A percentile compares a stretch with the other conserved stretches of the same genome.
phyloP scores from a whole-genome alignment of 163 green algal species.

The Coccomyxa subellipsoidea region DNA sequence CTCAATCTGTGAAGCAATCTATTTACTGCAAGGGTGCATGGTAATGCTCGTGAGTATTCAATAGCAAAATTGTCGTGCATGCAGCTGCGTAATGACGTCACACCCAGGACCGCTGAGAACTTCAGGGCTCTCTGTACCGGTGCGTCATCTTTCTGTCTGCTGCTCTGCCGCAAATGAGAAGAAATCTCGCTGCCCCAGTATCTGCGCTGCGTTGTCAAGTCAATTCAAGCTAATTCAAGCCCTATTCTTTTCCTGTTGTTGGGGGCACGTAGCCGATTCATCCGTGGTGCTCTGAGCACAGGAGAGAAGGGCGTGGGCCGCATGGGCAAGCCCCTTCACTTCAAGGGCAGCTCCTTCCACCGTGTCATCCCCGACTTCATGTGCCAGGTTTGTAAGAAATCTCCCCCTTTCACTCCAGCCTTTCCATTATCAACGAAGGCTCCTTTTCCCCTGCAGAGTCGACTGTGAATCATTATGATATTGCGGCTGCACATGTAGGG shows the following conservation, averaged over 20 bases:
- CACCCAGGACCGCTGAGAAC: slow-evolving; percentile 92
- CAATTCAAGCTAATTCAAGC: no score
- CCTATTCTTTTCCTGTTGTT: no score
- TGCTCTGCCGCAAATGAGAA: no score
- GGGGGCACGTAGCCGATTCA: no score
- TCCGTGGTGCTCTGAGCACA: no score
- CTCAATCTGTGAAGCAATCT: no score
- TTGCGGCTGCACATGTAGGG: slow-evolving; percentile 21
- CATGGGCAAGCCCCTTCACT: slow-evolving; percentile 68
- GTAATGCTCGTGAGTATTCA: no score
- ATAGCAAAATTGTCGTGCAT: neutral
- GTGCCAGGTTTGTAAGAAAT: slow-evolving; percentile 42
- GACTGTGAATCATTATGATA: neutral
- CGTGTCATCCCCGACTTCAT: slow-evolving; percentile 79
- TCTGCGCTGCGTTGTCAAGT: no score
- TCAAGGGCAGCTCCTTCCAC: slow-evolving; percentile 80
- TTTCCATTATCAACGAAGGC: no score
- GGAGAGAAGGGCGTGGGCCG: slow-evolving; percentile 63
- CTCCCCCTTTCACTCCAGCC: neutral
- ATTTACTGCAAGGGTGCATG: no score
- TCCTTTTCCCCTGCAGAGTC: no score
- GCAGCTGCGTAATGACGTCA: slow-evolving; percentile 74
- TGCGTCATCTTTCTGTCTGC: slow-evolving; percentile 7
- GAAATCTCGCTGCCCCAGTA: no score
- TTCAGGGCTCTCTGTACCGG: slow-evolving; percentile 84